Percentiles rank a stretch among this genome's conserved stretches.
Conservation (phyloP, 805 yeast genomes). For the Suhomyces sp. region DNA sequence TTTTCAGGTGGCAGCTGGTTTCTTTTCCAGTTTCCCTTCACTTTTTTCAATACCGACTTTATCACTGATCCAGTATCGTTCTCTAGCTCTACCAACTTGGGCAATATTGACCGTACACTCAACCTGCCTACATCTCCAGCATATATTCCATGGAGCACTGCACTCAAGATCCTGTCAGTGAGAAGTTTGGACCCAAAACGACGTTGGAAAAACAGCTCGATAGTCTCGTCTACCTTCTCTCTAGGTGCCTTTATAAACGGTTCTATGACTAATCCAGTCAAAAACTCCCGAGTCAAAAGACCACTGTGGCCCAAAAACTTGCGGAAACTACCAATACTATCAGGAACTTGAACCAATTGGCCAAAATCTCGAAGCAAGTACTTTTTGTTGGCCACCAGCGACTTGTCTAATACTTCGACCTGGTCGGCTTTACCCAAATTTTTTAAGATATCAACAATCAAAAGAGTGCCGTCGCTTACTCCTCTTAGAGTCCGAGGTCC, state of each 20-base stretch:
- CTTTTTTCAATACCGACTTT: slow-evolving; percentile 40
- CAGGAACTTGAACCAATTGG: slow-evolving; percentile 55
- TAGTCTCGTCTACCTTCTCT: slow-evolving; percentile 51
- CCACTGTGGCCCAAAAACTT: slow-evolving; percentile 39
- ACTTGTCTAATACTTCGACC: slow-evolving; percentile 56
- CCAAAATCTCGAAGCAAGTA: slow-evolving; percentile 52
- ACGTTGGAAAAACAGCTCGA: slow-evolving; percentile 62
- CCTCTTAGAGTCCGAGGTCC: slow-evolving; percentile 94
- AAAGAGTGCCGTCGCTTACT: slow-evolving; percentile 69
- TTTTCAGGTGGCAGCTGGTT: background rate
- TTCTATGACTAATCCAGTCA: slow-evolving; percentile 48
- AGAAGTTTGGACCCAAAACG: slow-evolving; percentile 59
- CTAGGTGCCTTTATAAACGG: slow-evolving; percentile 37
- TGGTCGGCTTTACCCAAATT: slow-evolving; percentile 47
- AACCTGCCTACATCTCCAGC: slow-evolving; percentile 67
- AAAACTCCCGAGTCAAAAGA: slow-evolving; percentile 39
- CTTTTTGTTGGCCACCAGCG: slow-evolving; percentile 67
- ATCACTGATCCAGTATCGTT: slow-evolving; percentile 56
- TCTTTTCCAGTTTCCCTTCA: slow-evolving; percentile 11
- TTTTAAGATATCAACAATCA: slow-evolving; percentile 59
- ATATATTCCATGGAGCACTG: slow-evolving; percentile 83
- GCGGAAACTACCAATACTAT: slow-evolving; percentile 28
- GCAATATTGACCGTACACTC: slow-evolving; percentile 63
- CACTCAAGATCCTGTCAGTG: slow-evolving; percentile 65
- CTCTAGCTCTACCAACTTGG: slow-evolving; percentile 57